Percentiles rank a stretch among this genome's conserved stretches.
These are phyloP conservation scores for Antitrichia curtipendula DNA, from an alignment of 225 moss, liverwort and hornwort species.

Conservation along the genomic window DNA sequence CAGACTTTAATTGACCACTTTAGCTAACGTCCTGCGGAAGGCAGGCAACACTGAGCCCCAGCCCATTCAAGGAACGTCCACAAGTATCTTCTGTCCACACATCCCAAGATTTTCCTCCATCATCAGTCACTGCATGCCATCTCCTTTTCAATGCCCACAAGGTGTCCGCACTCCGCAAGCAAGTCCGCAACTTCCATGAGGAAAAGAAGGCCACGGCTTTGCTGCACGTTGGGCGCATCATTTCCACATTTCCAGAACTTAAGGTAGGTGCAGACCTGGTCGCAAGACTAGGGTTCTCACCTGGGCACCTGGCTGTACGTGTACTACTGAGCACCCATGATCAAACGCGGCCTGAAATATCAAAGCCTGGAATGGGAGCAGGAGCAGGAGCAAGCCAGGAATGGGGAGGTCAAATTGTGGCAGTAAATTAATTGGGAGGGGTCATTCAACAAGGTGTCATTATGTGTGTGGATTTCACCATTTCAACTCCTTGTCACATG, in stretches of 20 bases:
- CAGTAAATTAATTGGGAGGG: background rate
- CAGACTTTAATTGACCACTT: too few species aligned
- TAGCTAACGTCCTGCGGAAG: too few species aligned
- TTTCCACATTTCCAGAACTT: background rate
- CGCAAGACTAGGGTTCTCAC: too few species aligned
- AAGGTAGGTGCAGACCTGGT: background rate
- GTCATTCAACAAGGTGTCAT: too few species aligned
- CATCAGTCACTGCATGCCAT: background rate
- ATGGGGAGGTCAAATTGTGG: background rate
- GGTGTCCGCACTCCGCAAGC: background rate
- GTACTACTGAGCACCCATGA: background rate
- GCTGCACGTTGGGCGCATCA: background rate
- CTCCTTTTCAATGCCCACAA: background rate
- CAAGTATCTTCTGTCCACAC: background rate
- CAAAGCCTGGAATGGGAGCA: background rate
- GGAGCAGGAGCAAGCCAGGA: background rate
- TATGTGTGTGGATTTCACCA: too few species aligned
- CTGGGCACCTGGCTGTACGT: background rate
- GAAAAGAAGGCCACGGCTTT: background rate
- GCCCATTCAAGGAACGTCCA: background rate
- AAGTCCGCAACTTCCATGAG: background rate
- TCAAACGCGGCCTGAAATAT: background rate
- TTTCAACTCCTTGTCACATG: too few species aligned
- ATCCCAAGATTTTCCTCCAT: background rate
- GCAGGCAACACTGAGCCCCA: too few species aligned